Conservation (phyloP, 108 stramenopile genomes). For the Cyclotella sp. region DNA sequence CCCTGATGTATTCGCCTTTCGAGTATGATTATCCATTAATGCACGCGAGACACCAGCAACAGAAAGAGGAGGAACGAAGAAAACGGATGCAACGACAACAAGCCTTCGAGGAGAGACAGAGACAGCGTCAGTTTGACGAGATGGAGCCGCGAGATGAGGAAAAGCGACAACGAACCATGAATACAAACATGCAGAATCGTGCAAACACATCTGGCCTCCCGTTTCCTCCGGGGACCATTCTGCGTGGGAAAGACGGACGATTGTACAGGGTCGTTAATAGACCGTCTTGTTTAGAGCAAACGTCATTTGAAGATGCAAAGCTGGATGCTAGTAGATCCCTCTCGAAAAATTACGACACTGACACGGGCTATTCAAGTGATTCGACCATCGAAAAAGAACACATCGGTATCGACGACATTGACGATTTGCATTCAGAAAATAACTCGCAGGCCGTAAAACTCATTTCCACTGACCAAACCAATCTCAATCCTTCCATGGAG, state of each 20-base stretch:
- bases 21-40: too few relatives aligned
- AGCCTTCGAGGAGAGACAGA: neutral
- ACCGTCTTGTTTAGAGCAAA: neutral
- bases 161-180: neutral
- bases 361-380: neutral
- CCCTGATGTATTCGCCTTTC: too few relatives aligned
- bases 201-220: neutral
- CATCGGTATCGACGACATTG: too few relatives aligned
- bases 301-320: neutral
- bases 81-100: neutral
- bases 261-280: neutral
- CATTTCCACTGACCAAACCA: too few relatives aligned
- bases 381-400: neutral
- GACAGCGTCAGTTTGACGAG: neutral
- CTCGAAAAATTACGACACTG: neutral
- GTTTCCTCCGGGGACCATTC: constrained; percentile 1
- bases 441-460: too few relatives aligned
- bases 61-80: neutral
- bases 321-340: neutral
- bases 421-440: too few relatives aligned
- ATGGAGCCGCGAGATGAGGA: neutral
- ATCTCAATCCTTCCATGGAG: neutral
- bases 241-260: neutral
- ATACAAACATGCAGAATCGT: too few relatives aligned
- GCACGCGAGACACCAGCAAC: neutral